Base-by-base conservation (phyloP, 192 early-diverging fungal genomes). In the Podila epigama region DNA sequence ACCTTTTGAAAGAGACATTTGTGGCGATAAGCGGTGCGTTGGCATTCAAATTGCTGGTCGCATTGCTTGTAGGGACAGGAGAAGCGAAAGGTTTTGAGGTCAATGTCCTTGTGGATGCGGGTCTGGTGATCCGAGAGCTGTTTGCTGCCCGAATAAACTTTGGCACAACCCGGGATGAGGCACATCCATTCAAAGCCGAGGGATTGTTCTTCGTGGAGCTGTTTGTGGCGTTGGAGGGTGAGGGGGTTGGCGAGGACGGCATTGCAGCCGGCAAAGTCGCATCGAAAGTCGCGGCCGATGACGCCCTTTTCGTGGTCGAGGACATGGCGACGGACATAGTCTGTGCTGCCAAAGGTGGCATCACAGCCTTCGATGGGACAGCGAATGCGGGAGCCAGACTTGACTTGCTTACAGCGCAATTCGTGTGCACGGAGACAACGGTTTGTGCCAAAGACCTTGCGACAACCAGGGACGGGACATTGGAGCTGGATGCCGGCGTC, bases 371-470 rank as follows among this genome's bases (percentile, higher is more conserved):
- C 58, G 27, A 59, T 39, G 5, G 58, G 58, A 28, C 58, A 59
- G 5, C 32, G 58, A 11, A 59, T n/a, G 10, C 58, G 58, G 11
- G 31, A 25, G 3, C 58, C 58, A 22, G 58, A 59, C 58, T 59
- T 59, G 58, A 59, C 58, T 27, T 59, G 58, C 16, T 41, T 59
- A 39, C 58, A 59, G n/a, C 58, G 58, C 27, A 59, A 27, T 25
- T 59, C 33, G 34, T 59, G 58, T 7, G 58, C 58, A 3, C 58
- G 58, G 37, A 59, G 31, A 18, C 58, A 59, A n/a, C 58, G 35
- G 37, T 28, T 28, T 18, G 58, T 59, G 3, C 37, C 36, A 42
- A 59, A 59, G 37, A 39, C 36, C 34, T 59, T 59, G 40, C 34
- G 16, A 39, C 58, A 59, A 4, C 58, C 58, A 8, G 18, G 20